Conservation (phyloP, 352 stramenopile genomes). For the Phytophthora meadii region DNA sequence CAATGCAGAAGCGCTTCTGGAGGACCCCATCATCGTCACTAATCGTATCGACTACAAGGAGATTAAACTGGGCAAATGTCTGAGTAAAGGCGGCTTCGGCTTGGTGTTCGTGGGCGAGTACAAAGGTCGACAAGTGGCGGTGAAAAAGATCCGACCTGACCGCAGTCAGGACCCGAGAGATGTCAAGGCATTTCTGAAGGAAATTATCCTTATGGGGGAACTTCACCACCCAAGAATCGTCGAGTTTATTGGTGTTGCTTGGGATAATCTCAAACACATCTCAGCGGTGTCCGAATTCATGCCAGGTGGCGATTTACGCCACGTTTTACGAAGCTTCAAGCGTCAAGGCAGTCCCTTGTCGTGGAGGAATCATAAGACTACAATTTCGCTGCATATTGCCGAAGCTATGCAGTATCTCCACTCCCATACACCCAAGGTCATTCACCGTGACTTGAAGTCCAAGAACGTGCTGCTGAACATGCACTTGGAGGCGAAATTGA, state of each 20-base stretch:
- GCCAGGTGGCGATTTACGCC: slow-evolving; percentile 50
- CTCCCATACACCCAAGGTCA: slow-evolving; percentile 47
- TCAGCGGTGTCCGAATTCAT: slow-evolving; percentile 58
- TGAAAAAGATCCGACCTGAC: slow-evolving; percentile 54
- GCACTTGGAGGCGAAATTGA: slow-evolving; percentile 67
- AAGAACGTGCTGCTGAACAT: slow-evolving; percentile 57
- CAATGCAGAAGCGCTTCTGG: slow-evolving; percentile 35
- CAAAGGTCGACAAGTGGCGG: slow-evolving; percentile 38
- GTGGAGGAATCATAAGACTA: slow-evolving; percentile 47
- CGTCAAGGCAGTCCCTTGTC: slow-evolving; percentile 33
- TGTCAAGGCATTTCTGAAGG: slow-evolving; percentile 48
- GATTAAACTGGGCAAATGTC: slow-evolving; percentile 42
- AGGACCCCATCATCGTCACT: slow-evolving; percentile 54
- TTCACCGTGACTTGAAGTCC: slow-evolving; percentile 50
- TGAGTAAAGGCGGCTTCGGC: slow-evolving; percentile 53
- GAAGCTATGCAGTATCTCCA: slow-evolving; percentile 58
- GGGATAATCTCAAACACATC: slow-evolving; percentile 49
- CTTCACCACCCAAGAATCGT: slow-evolving; percentile 54
- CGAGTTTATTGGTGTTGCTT: slow-evolving; percentile 52
- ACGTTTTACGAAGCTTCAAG: slow-evolving; percentile 48
- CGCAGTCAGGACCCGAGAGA: slow-evolving; percentile 36
- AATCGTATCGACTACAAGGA: slow-evolving; percentile 55
- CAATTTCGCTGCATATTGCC: slow-evolving; percentile 54
- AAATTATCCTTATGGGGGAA: slow-evolving; percentile 50
- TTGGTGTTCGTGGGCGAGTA: slow-evolving; percentile 52